These are phyloP conservation scores for Rhipidocladum racemiflorum DNA, from an alignment of 176 grass and related monocot species.

Conservation along the genomic window DNA sequence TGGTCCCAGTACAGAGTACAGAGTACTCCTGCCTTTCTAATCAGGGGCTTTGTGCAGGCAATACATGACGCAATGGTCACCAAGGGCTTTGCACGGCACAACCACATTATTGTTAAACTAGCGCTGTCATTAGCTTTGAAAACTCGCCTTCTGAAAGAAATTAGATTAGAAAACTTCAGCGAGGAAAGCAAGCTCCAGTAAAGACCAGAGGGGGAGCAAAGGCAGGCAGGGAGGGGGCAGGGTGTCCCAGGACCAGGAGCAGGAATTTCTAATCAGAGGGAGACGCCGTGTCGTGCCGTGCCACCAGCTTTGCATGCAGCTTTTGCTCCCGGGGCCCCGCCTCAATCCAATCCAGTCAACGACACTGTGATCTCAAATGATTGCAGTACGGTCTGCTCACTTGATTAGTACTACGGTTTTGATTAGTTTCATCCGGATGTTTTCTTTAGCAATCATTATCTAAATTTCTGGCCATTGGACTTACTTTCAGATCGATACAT, in stretches of 20 bases:
- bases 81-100: not conserved
- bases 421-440: too few species aligned
- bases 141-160: not conserved
- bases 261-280: not conserved
- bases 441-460: too few species aligned
- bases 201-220: not conserved
- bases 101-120: not conserved
- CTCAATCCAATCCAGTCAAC: not conserved
- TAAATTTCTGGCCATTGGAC: too few species aligned
- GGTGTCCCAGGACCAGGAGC: slow-evolving; percentile 24
- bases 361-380: not conserved
- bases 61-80: not conserved
- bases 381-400: too few species aligned
- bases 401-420: too few species aligned
- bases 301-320: slow-evolving; percentile 20
- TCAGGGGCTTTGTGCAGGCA: slow-evolving; percentile 1
- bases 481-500: too few species aligned
- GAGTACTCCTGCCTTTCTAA: not conserved
- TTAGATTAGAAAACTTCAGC: not conserved
- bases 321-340: slow-evolving; percentile 14
- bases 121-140: not conserved
- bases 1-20: not conserved
- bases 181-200: not conserved
- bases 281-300: not conserved
- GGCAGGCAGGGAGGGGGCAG: not conserved